A percentile compares a stretch with the other conserved stretches of the same genome.
Conservation (phyloP, 2,329 filamentous ascomycete species). For the Penicillium sp. region DNA sequence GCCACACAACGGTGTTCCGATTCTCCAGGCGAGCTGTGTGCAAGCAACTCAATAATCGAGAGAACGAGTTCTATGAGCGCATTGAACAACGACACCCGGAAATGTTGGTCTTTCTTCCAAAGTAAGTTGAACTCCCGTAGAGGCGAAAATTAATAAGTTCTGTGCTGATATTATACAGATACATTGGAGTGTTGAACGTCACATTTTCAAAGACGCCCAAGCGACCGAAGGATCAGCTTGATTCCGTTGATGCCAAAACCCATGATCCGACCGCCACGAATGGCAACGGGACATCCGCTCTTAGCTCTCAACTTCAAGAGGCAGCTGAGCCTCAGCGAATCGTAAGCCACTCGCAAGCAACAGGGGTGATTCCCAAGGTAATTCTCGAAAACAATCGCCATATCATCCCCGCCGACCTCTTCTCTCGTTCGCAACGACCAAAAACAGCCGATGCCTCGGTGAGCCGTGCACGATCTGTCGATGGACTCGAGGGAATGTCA, state of each 20-base stretch:
- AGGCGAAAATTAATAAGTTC: background rate
- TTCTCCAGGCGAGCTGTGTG: constrained; percentile 95
- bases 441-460: constrained; percentile 34
- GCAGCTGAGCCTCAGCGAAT: constrained; percentile 49
- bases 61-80: constrained; percentile 98
- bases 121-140: constrained; percentile 51
- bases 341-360: constrained; percentile 75
- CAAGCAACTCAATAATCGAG: constrained; percentile 96
- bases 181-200: constrained; percentile 95
- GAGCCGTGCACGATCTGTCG: constrained; percentile 21
- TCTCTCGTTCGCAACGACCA: constrained; percentile 61
- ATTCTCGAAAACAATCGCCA: constrained; percentile 93
- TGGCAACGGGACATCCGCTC: constrained; percentile 13
- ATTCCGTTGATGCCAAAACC: constrained; percentile 16
- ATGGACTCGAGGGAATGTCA: constrained; percentile 19
- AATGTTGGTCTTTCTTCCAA: constrained; percentile 85
- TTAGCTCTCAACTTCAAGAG: constrained; percentile 17
- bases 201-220: constrained; percentile 85
- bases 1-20: constrained; percentile 92
- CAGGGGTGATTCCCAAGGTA: constrained; percentile 78
- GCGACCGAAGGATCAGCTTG: constrained; percentile 47
- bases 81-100: constrained; percentile 90
- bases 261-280: constrained; percentile 15
- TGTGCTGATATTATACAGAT: constrained; percentile 55
- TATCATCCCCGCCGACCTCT: constrained; percentile 82